phyloP scores from a whole-genome alignment of 2,329 filamentous ascomycete genomes.

The Diaporthe citri region DNA sequence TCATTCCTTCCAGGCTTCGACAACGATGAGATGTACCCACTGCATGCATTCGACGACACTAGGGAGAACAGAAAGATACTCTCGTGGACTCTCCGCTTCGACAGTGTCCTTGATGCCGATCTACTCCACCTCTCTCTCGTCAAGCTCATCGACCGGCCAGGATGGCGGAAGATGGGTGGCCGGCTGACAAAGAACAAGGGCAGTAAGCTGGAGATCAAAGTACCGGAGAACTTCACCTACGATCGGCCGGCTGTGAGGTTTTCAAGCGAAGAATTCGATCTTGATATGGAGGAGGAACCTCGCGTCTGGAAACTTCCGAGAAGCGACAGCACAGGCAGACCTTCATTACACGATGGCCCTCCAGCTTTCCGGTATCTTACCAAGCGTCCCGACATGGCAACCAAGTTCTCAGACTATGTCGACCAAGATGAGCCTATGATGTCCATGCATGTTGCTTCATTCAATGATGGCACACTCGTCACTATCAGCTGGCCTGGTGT shows the following conservation, averaged over 20 bases:
- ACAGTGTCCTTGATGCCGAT: constrained; percentile 15
- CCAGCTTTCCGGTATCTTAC: constrained; percentile 16
- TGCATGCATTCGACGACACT: constrained; percentile 8
- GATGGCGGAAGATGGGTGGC: constrained; percentile 18
- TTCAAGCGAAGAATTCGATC: constrained; percentile 9
- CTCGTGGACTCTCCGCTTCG: constrained; percentile 17
- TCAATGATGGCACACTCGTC: constrained; percentile 18
- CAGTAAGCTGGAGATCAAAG: constrained; percentile 2
- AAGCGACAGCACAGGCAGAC: not conserved
- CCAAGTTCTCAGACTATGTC: constrained; percentile 1
- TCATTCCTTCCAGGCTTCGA: constrained; percentile 19
- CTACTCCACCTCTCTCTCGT: constrained; percentile 8
- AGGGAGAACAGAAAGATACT: constrained; percentile 13
- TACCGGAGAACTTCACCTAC: constrained; percentile 3
- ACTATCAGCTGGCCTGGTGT: constrained; percentile 4
- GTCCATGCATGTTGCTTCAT: constrained; percentile 15
- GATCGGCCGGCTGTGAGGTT: not conserved
- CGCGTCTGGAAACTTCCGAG: constrained; percentile 17
- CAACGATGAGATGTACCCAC: constrained; percentile 12
- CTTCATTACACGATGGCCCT: constrained; percentile 9
- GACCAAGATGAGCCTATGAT: constrained; percentile 13
- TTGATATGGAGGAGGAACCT: constrained; percentile 19
- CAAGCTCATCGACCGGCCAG: constrained; percentile 20
- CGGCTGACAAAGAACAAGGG: not conserved
- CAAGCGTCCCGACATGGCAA: not conserved